phyloP scores from a whole-genome alignment of 148 eudicot species.

The Heliamphora exappendiculata region DNA sequence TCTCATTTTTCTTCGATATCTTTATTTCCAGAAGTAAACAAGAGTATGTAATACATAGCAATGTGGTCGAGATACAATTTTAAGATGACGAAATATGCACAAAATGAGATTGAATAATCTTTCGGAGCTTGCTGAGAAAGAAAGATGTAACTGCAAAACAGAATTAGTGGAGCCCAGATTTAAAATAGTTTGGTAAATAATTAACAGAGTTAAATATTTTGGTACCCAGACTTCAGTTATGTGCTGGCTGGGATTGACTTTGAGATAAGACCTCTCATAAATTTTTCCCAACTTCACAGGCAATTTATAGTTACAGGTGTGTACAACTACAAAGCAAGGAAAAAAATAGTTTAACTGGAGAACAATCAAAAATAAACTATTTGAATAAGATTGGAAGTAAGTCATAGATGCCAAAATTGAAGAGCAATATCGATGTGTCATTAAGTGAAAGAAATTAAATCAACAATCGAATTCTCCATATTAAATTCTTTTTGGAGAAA shows the following conservation, averaged over 20 bases:
- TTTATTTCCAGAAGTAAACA: not conserved
- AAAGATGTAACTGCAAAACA: not conserved
- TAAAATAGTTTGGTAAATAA: not conserved
- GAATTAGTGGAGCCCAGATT: not conserved
- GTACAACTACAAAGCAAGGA: not conserved
- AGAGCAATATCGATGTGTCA: not conserved
- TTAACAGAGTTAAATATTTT: not conserved
- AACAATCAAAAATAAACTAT: not conserved
- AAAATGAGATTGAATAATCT: too few species aligned
- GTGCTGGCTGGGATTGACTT: not conserved
- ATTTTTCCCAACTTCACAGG: not conserved
- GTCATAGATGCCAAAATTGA: not conserved
- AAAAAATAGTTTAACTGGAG: not conserved
- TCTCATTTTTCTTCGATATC: not conserved
- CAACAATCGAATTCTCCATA: slow-evolving; percentile 4
- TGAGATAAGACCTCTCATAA: not conserved
- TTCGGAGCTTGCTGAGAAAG: not conserved
- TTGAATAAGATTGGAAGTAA: not conserved
- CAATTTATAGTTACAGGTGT: not conserved
- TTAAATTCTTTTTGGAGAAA: not conserved
- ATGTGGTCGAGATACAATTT: too few species aligned
- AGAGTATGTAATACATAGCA: not conserved
- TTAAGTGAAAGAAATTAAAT: not conserved
- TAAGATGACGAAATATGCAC: too few species aligned
- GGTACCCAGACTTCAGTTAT: not conserved